These are phyloP conservation scores for Plasmodium billcollinsi DNA, from an alignment of 169 alveolate species.

Conservation along the genomic window DNA sequence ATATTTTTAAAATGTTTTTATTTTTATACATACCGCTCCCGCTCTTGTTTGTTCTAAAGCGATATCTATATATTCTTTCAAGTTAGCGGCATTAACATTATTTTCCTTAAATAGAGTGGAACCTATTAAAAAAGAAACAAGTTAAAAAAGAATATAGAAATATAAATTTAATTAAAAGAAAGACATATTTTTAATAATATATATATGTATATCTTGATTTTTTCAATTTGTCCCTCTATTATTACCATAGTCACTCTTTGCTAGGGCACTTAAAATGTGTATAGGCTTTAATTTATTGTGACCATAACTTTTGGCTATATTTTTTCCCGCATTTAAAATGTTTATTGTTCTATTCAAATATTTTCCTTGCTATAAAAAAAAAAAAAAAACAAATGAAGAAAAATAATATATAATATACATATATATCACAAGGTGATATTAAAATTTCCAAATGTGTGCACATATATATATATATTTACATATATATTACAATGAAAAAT, in stretches of 20 bases:
- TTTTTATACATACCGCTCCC: conserved; percentile 52
- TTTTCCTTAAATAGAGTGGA: conserved; percentile 35
- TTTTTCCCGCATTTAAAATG: conserved; percentile 52
- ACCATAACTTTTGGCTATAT: conserved; percentile 74
- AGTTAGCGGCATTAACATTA: conserved; percentile 25
- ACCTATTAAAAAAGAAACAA: conserved; percentile 11
- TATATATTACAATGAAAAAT: too few relatives aligned
- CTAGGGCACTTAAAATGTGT: conserved; percentile 53
- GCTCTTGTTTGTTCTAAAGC: conserved; percentile 75
- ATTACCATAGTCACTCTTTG: conserved; percentile 70
- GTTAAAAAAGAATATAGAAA: not conserved
- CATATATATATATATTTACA: too few relatives aligned
- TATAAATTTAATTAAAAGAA: not conserved
- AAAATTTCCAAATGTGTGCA: not conserved
- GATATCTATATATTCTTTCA: conserved; percentile 39
- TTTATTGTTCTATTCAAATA: conserved; percentile 63
- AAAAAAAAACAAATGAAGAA: not conserved
- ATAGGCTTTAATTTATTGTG: conserved; percentile 63
- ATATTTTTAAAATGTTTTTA: too few relatives aligned
- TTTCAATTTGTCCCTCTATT: not conserved
- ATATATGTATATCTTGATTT: not conserved
- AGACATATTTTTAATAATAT: not conserved
- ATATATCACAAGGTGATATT: not conserved
- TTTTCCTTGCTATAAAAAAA: conserved; percentile 25
- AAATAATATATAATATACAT: conserved; percentile 4